These are phyloP conservation scores for Penicillium sclerotigenum DNA, from an alignment of 2,329 filamentous ascomycete species.

Conservation along the genomic window DNA sequence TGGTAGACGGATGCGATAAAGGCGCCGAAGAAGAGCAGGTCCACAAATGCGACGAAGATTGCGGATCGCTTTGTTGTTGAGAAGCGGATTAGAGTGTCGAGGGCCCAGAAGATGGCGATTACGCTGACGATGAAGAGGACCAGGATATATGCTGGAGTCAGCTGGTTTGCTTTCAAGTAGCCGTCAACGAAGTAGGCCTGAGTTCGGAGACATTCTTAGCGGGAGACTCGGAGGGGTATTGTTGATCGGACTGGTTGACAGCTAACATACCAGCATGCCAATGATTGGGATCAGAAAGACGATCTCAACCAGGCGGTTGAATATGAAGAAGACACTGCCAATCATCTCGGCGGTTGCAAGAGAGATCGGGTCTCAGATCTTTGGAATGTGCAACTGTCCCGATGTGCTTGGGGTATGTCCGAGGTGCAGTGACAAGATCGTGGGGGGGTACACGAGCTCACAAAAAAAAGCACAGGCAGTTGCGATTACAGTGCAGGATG, in stretches of 20 bases:
- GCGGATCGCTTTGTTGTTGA: constrained; percentile 58
- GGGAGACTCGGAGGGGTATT: not conserved
- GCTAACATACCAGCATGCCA: constrained; percentile 56
- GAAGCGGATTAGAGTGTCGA: constrained; percentile 60
- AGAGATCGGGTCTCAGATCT: constrained; percentile 12
- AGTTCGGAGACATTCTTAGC: not conserved
- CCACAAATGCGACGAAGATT: constrained; percentile 59
- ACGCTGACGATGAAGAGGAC: constrained; percentile 64
- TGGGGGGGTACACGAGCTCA: constrained; percentile 8
- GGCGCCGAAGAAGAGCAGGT: constrained; percentile 61
- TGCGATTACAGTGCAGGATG: constrained; percentile 12
- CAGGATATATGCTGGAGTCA: constrained; percentile 60
- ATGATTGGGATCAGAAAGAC: constrained; percentile 61
- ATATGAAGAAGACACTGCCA: constrained; percentile 58
- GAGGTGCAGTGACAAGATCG: constrained; percentile 2
- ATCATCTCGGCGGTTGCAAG: constrained; percentile 38
- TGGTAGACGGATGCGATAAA: constrained; percentile 61
- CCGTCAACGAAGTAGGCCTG: constrained; percentile 60
- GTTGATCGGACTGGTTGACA: not conserved
- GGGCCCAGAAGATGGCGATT: constrained; percentile 58
- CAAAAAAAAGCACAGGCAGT: not conserved
- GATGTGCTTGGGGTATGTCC: constrained; percentile 2
- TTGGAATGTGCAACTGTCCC: constrained; percentile 17
- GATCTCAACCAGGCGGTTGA: constrained; percentile 60
- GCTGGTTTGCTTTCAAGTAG: constrained; percentile 54